phyloP scores from a whole-genome alignment of 2,329 filamentous ascomycete genomes.

The Trichophyton schoenleinii region DNA sequence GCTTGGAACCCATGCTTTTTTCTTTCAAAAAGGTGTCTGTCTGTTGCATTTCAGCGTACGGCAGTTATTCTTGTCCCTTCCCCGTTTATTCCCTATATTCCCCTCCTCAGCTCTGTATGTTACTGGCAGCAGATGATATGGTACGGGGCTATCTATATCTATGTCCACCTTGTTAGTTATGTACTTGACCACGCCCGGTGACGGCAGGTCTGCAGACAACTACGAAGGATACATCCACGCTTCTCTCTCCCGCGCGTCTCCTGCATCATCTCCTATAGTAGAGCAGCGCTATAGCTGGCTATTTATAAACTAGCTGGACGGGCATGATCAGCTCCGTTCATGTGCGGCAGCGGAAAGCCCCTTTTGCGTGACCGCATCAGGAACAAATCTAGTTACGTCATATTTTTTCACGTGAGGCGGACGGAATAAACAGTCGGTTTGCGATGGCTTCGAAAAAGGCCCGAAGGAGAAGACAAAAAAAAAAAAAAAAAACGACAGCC shows the following conservation, averaged over 20 bases:
- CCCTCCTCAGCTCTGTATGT: neutral
- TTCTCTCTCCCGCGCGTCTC: neutral
- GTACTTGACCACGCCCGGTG: neutral
- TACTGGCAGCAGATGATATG: neutral
- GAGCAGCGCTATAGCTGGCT: neutral
- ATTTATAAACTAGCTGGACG: too few relatives aligned
- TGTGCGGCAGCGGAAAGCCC: too few relatives aligned
- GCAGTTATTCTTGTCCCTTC: neutral
- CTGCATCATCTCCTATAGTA: neutral
- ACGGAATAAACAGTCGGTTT: too few relatives aligned
- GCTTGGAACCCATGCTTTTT: neutral
- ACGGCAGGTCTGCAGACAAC: neutral
- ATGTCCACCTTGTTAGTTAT: too few relatives aligned
- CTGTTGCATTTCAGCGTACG: neutral
- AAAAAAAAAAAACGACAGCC: too few relatives aligned
- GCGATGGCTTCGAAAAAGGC: too few relatives aligned
- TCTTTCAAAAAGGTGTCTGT: neutral
- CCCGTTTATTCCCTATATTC: neutral
- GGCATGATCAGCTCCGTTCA: too few relatives aligned
- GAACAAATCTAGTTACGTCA: too few relatives aligned
- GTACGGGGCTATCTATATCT: neutral
- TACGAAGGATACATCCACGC: neutral
- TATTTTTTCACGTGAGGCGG: too few relatives aligned
- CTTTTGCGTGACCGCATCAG: too few relatives aligned
- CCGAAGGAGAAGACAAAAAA: too few relatives aligned